phyloP scores from a whole-genome alignment of 2,329 filamentous ascomycete species.

The Tolypocladium amazonense region DNA sequence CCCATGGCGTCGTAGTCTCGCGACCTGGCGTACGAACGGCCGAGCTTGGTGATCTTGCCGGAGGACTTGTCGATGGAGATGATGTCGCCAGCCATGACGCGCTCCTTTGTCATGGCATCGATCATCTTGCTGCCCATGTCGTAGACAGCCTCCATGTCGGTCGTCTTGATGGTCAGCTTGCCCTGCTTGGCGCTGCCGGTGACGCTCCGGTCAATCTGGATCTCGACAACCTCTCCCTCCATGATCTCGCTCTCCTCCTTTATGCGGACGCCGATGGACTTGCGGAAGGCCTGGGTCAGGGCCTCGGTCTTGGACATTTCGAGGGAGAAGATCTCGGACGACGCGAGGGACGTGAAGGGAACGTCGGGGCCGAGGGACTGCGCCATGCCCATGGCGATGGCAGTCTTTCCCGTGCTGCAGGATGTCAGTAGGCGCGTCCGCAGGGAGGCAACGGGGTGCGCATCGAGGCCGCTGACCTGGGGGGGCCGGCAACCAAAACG shows the following conservation, averaged over 20 bases:
- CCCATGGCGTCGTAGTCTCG: conserved; percentile 99
- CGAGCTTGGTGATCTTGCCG: conserved; percentile 94
- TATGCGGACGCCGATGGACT: conserved; percentile 95
- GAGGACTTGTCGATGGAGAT: conserved; percentile 98
- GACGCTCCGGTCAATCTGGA: conserved; percentile 94
- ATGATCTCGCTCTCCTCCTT: conserved; percentile 99
- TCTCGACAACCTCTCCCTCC: conserved; percentile 97
- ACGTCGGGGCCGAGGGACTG: conserved; percentile 91
- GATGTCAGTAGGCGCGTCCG: conserved; percentile 7
- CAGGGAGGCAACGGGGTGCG: not conserved
- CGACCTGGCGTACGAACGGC: conserved; percentile 86
- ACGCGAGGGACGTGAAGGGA: conserved; percentile 90
- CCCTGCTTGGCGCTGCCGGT: conserved; percentile 96
- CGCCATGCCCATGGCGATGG: conserved; percentile 97
- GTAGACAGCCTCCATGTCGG: conserved; percentile 99
- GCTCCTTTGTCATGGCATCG: conserved; percentile 98
- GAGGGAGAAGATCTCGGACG: conserved; percentile 94
- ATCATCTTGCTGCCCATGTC: conserved; percentile 99
- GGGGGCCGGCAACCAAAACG: conserved; percentile 88
- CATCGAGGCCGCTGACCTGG: conserved; percentile 43
- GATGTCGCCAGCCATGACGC: conserved; percentile 96
- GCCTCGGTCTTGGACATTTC: conserved; percentile 99
- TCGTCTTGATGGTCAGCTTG: conserved; percentile 98
- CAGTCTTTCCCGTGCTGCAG: conserved; percentile 86
- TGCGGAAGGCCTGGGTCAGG: conserved; percentile 95